These are phyloP conservation scores for Physcia stellaris DNA, from an alignment of 495 filamentous ascomycete genomes.

Conservation along the genomic window DNA sequence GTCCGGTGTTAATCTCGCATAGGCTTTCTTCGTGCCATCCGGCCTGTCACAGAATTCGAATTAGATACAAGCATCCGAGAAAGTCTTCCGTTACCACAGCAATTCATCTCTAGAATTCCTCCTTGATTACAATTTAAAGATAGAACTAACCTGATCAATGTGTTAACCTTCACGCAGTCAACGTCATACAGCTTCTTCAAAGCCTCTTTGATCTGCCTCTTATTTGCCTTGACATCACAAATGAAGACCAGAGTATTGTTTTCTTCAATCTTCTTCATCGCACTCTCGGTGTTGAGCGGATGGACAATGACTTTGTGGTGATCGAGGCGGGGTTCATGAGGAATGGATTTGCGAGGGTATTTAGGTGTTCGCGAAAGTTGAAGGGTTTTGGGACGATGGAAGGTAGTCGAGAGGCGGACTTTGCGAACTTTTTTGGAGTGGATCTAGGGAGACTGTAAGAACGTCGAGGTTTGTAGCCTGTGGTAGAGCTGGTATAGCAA, in stretches of 20 bases:
- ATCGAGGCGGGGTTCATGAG: constrained; percentile 80
- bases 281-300: constrained; percentile 90
- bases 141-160: constrained; percentile 71
- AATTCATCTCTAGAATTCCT: too few relatives aligned
- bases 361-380: constrained; percentile 80
- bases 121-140: too few relatives aligned
- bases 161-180: constrained; percentile 96
- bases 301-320: constrained; percentile 80
- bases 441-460: constrained; percentile 29
- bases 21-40: constrained; percentile 97
- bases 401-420: constrained; percentile 82
- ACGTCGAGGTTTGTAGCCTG: too few relatives aligned
- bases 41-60: constrained; percentile 44
- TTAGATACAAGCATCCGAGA: too few relatives aligned
- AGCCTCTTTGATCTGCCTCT: constrained; percentile 96
- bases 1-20: constrained; percentile 83
- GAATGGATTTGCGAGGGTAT: constrained; percentile 92
- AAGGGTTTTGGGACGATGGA: constrained; percentile 95
- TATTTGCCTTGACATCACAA: constrained; percentile 96
- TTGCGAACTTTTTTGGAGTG: constrained; percentile 83
- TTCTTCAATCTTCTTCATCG: constrained; percentile 99
- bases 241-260: constrained; percentile 99
- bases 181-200: constrained; percentile 99
- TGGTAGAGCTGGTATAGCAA: constrained; percentile 5
- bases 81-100: too few relatives aligned